These are phyloP conservation scores for Fomitopsis schrenkii DNA, from an alignment of 1,284 basidiomycete genomes.

Conservation along the genomic window DNA sequence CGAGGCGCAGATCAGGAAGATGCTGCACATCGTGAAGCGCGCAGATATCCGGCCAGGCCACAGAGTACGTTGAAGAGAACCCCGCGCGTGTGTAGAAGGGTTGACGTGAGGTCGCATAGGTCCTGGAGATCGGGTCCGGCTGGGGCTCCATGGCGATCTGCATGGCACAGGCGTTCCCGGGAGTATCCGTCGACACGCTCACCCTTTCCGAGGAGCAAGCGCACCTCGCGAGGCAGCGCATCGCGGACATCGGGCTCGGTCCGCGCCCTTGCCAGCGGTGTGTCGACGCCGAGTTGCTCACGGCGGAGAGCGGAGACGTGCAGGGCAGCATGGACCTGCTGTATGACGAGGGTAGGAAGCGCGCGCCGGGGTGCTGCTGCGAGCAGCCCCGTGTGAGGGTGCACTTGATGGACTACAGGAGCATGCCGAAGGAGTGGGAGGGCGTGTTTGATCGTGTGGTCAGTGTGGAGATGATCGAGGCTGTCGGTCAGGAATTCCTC, in stretches of 20 bases:
- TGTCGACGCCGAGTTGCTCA: background rate
- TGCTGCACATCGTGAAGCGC: slow-evolving; percentile 50
- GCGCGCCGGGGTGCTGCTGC: slow-evolving; percentile 27
- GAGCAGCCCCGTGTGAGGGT: slow-evolving; percentile 51
- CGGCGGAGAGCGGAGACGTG: slow-evolving; percentile 1
- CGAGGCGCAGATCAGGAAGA: slow-evolving; percentile 65
- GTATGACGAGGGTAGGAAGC: slow-evolving; percentile 36
- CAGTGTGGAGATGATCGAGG: slow-evolving; percentile 81
- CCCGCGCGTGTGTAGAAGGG: background rate
- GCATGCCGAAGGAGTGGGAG: slow-evolving; percentile 61
- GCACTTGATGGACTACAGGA: slow-evolving; percentile 75
- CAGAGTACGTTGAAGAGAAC: slow-evolving; percentile 35
- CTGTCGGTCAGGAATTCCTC: slow-evolving; percentile 68
- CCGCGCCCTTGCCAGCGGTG: background rate
- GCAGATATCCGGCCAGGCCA: slow-evolving; percentile 54
- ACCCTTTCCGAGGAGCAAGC: slow-evolving; percentile 75
- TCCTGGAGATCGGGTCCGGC: slow-evolving; percentile 76
- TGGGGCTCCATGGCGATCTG: slow-evolving; percentile 79
- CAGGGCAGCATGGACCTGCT: slow-evolving; percentile 2
- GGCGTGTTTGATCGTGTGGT: slow-evolving; percentile 68
- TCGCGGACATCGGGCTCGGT: slow-evolving; percentile 31
- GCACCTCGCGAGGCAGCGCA: slow-evolving; percentile 56
- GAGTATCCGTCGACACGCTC: slow-evolving; percentile 68
- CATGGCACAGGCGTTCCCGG: slow-evolving; percentile 47
- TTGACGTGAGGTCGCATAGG: slow-evolving; percentile 10